These are phyloP conservation scores for Alternaria longipes DNA, from an alignment of 2,329 filamentous ascomycete species.

Conservation along the genomic window DNA sequence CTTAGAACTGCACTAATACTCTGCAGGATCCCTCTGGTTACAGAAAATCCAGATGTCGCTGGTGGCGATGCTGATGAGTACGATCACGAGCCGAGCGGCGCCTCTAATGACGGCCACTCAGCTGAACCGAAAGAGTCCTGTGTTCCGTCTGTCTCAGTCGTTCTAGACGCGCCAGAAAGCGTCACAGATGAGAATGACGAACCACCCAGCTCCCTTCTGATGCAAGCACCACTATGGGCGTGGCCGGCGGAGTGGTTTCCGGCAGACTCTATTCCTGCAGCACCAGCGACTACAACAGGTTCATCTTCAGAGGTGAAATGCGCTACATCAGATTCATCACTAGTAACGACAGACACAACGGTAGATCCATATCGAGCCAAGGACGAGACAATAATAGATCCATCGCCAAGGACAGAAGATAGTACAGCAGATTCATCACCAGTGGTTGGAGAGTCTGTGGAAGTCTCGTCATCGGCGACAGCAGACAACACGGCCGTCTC, in stretches of 20 bases:
- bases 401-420: not conserved
- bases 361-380: not conserved
- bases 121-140: not conserved
- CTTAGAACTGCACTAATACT: not conserved
- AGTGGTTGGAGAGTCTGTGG: not conserved
- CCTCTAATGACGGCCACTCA: not conserved
- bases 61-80: not conserved
- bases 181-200: not conserved
- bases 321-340: not conserved
- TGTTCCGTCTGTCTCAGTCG: not conserved
- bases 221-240: not conserved
- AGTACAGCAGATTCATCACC: not conserved
- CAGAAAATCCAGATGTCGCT: not conserved
- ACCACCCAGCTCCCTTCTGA: slow-evolving; percentile 8
- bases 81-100: not conserved
- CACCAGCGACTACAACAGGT: not conserved
- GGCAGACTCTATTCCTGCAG: not conserved
- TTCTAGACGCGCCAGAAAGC: not conserved
- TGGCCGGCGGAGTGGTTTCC: not conserved
- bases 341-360: not conserved
- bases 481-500: not conserved
- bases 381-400: not conserved
- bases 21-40: not conserved
- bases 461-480: not conserved
- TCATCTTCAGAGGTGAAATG: not conserved